Evolutionary conservation across 1,284 basidiomycete species (phyloP).

Genomic region (Ustilago shanxiensis): DNA sequence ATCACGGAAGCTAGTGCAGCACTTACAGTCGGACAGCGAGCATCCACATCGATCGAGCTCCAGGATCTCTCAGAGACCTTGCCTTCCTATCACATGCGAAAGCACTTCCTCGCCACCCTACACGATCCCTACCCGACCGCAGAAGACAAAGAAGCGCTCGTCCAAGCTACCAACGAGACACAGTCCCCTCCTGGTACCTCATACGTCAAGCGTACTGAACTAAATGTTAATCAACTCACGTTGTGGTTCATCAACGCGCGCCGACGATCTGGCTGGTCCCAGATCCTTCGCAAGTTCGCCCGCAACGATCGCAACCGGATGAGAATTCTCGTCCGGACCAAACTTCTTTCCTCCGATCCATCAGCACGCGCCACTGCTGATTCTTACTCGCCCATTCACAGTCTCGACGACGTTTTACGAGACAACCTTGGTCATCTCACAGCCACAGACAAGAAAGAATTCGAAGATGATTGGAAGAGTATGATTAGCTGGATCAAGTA

Average conservation of each 20-base stretch:
- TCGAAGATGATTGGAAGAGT: constrained; percentile 47
- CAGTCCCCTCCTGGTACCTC: not conserved
- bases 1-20: too few species aligned
- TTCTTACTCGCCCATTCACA: not conserved
- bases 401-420: constrained; percentile 27
- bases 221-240: constrained; percentile 46
- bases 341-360: constrained; percentile 22
- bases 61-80: constrained; percentile 19
- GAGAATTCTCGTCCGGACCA: constrained; percentile 33
- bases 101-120: constrained; percentile 58
- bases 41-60: too few species aligned
- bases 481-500: constrained; percentile 55
- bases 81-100: constrained; percentile 52
- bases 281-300: constrained; percentile 55
- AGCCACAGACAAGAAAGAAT: constrained; percentile 22
- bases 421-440: constrained; percentile 29
- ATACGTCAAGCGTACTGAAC: not conserved
- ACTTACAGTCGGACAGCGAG: too few species aligned
- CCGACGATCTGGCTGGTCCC: constrained; percentile 65
- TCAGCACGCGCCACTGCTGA: not conserved
- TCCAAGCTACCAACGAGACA: constrained; percentile 46
- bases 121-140: constrained; percentile 57
- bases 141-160: constrained; percentile 51
- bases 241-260: constrained; percentile 69
- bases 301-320: constrained; percentile 37